Conservation (phyloP, 2,329 filamentous ascomycete species). For the Scedosporium dehoogii region DNA sequence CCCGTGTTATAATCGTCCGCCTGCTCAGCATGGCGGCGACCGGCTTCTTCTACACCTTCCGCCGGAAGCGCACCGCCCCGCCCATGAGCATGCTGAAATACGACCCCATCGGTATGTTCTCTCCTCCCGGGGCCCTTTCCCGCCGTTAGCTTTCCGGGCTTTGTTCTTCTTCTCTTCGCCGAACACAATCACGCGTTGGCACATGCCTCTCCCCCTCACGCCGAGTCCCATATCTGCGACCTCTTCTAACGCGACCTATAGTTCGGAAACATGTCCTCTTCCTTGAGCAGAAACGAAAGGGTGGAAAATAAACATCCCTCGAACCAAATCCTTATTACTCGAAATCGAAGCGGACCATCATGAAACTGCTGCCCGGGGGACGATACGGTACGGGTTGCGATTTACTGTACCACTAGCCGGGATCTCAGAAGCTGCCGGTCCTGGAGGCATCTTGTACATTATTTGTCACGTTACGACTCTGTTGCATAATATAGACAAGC, state of each 20-base stretch:
- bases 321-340: neutral
- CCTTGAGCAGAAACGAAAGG: slow-evolving; percentile 79
- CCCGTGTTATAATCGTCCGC: slow-evolving; percentile 84
- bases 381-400: neutral
- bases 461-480: slow-evolving; percentile 17
- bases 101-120: slow-evolving; percentile 75
- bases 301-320: slow-evolving; percentile 31
- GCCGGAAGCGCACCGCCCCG: slow-evolving; percentile 67
- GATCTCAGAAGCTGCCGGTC: neutral
- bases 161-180: neutral
- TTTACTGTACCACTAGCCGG: neutral
- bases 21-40: slow-evolving; percentile 98
- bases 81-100: slow-evolving; percentile 98
- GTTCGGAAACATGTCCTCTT: slow-evolving; percentile 95
- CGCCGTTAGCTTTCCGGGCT: slow-evolving; percentile 1
- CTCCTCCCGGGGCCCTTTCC: neutral
- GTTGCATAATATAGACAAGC: slow-evolving; percentile 7
- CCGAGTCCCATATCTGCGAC: neutral
- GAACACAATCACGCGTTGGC: no score
- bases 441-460: slow-evolving; percentile 9
- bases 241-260: slow-evolving; percentile 22
- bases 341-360: neutral
- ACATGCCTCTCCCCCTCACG: neutral
- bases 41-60: slow-evolving; percentile 89
- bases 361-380: neutral